Base-by-base conservation (phyloP, 1,284 basidiomycete genomes). In the Puccinia horiana region DNA sequence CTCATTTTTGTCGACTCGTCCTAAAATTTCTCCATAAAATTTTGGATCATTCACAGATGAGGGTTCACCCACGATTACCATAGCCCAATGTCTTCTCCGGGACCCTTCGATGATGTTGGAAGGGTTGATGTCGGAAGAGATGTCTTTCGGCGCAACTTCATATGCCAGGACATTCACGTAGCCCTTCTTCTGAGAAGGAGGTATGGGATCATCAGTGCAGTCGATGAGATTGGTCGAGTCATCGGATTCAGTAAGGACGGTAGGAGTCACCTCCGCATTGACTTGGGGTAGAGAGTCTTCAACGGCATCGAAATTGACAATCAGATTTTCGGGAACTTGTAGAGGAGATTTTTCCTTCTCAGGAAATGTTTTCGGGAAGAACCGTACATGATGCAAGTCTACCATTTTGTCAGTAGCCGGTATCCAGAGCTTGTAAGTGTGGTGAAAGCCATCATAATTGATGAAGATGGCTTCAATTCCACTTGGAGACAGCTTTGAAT, bases 391-490 rank as follows among this genome's bases (percentile, higher is more conserved):
- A n/a, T 72, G 69, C 2, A 44, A n/a, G 44, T 49, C 32, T 2
- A 29, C 29, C 23, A 52, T 8, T 9, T 40, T 26, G 23, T 42
- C 23, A 1, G 63, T 20, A 5, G 12, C 6, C 14, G 69, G 69
- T 18, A 47, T 14, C 69, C 69, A 72, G 2, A 72, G 8, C n/a
- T 52, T 47, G 18, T 72, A 72, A 4, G 69, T 8, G n/a, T 67
- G 63, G 26, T 72, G 69, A 42, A 49, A 44, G 16, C 42, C 73
- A 35, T 75, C 54, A 40, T 75, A n/a, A 40, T 56, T 32, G 18
- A 75, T 20, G 52, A 75, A 61, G 32, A 75, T 75, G 8, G 32
- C 49, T 18, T 58, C 73, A 1, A 32, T 16, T 9, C 72, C 49
- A 23, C 5, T 20, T 8, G 72, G 72, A 6, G 32, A 2, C 26